Conservation (phyloP, 2,329 filamentous ascomycete species). For the Xylariaceae sp. region DNA sequence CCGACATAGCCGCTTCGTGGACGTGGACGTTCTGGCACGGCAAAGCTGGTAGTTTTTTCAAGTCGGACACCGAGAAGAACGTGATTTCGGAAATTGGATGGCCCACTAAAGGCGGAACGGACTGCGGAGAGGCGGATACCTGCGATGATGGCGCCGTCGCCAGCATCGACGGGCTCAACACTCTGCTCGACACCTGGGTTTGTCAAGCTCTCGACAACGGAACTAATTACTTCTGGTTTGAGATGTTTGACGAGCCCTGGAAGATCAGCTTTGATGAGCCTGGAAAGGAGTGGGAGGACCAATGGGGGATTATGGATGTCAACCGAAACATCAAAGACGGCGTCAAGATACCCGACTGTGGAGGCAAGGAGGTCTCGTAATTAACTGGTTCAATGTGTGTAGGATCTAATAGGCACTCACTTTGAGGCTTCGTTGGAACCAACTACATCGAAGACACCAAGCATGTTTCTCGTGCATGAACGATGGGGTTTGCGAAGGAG, state of each 20-base stretch:
- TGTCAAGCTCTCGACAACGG: constrained; percentile 75
- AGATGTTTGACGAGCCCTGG: constrained; percentile 96
- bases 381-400: too few species aligned
- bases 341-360: constrained; percentile 82
- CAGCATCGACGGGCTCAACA: constrained; percentile 74
- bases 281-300: constrained; percentile 81
- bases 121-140: constrained; percentile 58
- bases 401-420: too few species aligned
- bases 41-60: constrained; percentile 63
- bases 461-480: too few species aligned
- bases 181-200: constrained; percentile 82
- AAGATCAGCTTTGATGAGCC: constrained; percentile 69
- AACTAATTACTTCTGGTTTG: constrained; percentile 96
- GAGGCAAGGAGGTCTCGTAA: constrained; percentile 60
- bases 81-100: constrained; percentile 90
- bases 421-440: background rate
- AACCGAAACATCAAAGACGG: constrained; percentile 79
- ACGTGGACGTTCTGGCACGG: constrained; percentile 76
- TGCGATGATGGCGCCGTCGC: constrained; percentile 71
- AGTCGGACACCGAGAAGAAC: constrained; percentile 60
- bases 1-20: constrained; percentile 68
- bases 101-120: constrained; percentile 77
- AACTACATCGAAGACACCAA: too few species aligned
- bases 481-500: background rate
- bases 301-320: constrained; percentile 90